Conservation (phyloP, 345 rosid genomes). For the Abelmoschus esculentus region DNA sequence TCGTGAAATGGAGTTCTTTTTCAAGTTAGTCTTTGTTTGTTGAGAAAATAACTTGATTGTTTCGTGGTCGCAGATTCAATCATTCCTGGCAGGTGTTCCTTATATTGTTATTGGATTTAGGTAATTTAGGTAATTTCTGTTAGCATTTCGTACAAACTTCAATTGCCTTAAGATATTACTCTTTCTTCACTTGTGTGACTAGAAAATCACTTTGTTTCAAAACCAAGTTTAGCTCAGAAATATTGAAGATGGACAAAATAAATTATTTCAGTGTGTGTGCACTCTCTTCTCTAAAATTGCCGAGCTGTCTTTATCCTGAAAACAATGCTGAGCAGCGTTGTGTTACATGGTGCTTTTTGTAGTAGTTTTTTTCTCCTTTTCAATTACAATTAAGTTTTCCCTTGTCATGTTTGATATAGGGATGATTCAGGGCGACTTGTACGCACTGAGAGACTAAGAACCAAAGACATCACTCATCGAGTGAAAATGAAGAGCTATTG, state of each 20-base stretch:
- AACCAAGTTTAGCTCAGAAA: background rate
- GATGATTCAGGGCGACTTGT: slow-evolving; percentile 83
- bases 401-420: slow-evolving; percentile 26
- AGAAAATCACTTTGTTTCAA: background rate
- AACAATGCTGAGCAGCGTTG: background rate
- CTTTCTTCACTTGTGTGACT: background rate
- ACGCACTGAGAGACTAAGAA: slow-evolving; percentile 84
- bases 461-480: slow-evolving; percentile 81
- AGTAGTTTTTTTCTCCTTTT: background rate
- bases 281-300: background rate
- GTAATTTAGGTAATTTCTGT: slow-evolving; percentile 63
- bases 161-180: slow-evolving; percentile 4
- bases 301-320: background rate
- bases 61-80: slow-evolving; percentile 64
- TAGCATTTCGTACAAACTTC: background rate
- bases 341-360: background rate
- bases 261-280: background rate
- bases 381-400: background rate
- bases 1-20: background rate
- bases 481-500: slow-evolving; percentile 87
- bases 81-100: slow-evolving; percentile 91
- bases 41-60: slow-evolving; percentile 7
- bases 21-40: background rate
- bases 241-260: background rate
- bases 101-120: slow-evolving; percentile 83